These are phyloP conservation scores for Coniochaeta prunicola DNA, from an alignment of 2,329 filamentous ascomycete species.

Conservation along the genomic window DNA sequence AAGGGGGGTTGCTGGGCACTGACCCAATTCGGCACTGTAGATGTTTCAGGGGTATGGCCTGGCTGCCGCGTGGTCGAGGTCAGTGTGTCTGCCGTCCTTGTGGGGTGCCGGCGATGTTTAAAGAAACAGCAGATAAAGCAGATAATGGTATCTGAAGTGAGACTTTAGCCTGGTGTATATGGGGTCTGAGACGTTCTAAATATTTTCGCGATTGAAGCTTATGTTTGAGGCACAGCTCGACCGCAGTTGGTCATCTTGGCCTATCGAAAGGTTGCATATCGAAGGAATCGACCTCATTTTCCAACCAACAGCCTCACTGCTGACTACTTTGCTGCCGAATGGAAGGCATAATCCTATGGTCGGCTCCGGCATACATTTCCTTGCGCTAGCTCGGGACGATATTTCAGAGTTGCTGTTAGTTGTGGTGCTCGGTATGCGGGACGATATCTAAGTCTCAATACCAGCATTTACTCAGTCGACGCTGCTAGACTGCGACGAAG, in stretches of 20 bases:
- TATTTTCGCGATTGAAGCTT: neutral
- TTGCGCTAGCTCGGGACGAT: neutral
- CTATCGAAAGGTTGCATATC: neutral
- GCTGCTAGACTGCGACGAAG: neutral
- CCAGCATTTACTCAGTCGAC: neutral
- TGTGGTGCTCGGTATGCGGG: neutral
- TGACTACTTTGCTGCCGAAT: neutral
- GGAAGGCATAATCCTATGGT: neutral
- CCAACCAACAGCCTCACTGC: neutral
- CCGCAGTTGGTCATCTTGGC: neutral
- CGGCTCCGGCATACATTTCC: neutral
- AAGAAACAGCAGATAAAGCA: neutral
- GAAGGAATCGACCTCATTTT: neutral
- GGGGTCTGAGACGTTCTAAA: neutral
- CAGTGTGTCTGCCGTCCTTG: neutral
- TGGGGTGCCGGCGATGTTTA: neutral
- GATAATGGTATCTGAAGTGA: neutral
- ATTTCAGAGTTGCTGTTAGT: neutral
- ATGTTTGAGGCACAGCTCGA: neutral
- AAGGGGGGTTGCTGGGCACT: neutral
- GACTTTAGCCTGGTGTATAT: neutral
- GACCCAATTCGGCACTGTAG: neutral
- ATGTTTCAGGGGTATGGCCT: neutral
- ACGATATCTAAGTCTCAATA: neutral
- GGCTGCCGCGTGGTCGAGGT: neutral